Conservation (phyloP, 2,329 filamentous ascomycete species). For the Pseudodiploospora longispora region DNA sequence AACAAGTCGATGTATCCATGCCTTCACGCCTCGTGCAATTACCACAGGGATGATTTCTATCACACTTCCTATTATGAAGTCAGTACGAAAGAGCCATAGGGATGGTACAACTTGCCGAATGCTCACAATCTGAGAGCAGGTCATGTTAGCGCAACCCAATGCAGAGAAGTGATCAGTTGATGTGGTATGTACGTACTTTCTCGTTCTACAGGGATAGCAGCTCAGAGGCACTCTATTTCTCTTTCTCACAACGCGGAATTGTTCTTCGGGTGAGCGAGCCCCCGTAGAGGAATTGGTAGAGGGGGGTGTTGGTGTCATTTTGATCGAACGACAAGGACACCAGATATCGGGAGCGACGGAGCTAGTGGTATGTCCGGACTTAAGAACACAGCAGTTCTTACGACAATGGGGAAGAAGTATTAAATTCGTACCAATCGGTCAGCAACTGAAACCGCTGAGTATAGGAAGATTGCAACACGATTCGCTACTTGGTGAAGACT, state of each 20-base stretch:
- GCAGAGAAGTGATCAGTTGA: neutral
- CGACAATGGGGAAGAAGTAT: too few species aligned
- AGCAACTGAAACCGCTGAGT: too few species aligned
- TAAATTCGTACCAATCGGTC: too few species aligned
- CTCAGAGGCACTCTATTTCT: slow-evolving; percentile 87
- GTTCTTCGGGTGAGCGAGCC: slow-evolving; percentile 72
- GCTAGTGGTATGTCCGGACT: too few species aligned
- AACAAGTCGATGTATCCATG: slow-evolving; percentile 70
- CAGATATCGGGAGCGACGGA: neutral
- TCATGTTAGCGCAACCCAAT: slow-evolving; percentile 10
- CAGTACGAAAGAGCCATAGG: neutral
- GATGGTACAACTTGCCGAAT: neutral
- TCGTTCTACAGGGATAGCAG: slow-evolving; percentile 81
- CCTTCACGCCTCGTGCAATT: slow-evolving; percentile 91
- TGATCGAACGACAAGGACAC: slow-evolving; percentile 9
- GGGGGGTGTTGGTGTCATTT: slow-evolving; percentile 69
- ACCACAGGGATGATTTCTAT: slow-evolving; percentile 82
- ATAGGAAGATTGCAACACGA: too few species aligned
- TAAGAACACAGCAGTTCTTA: too few species aligned
- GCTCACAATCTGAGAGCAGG: slow-evolving; percentile 28
- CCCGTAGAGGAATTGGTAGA: slow-evolving; percentile 72
- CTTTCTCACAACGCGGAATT: slow-evolving; percentile 83
- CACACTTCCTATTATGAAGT: slow-evolving; percentile 64
- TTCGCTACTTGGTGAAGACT: too few species aligned
- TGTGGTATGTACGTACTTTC: slow-evolving; percentile 56